Percentiles rank a stretch among this genome's conserved stretches.
Conservation (phyloP, 2,329 filamentous ascomycete species). For the Colletotrichum destructivum region DNA sequence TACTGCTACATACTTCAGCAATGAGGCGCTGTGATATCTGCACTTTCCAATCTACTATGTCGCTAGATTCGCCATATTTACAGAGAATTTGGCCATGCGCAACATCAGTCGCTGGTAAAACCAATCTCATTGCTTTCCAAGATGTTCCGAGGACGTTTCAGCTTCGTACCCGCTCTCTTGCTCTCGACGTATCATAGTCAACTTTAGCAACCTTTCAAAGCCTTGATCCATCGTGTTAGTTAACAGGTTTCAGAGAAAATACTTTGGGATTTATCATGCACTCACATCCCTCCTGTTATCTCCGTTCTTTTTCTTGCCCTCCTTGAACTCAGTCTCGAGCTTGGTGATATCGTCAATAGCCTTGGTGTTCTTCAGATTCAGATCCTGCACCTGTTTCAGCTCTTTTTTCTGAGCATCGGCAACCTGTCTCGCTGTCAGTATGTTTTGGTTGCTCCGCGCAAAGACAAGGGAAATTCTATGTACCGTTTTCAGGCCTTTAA, state of each 20-base stretch:
- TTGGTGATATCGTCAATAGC: background rate
- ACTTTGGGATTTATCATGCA: accelerated
- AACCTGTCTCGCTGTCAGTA: background rate
- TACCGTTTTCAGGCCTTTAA: constrained; percentile 42
- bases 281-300: constrained; percentile 28
- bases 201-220: constrained; percentile 8
- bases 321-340: constrained; percentile 39
- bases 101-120: background rate
- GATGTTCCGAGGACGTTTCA: background rate
- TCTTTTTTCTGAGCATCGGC: constrained; percentile 21
- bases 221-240: background rate
- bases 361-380: constrained; percentile 16
- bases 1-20: background rate
- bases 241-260: accelerated
- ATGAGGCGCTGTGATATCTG: background rate
- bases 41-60: background rate
- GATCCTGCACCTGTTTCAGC: constrained; percentile 10
- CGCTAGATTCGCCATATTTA: constrained; percentile 8
- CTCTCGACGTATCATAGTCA: too few relatives aligned
- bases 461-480: background rate
- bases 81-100: background rate
- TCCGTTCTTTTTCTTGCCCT: constrained; percentile 44
- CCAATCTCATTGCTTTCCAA: background rate
- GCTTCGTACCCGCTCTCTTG: background rate
- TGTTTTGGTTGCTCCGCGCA: background rate